phyloP scores from a whole-genome alignment of 352 stramenopile species.

The Globisporangium sylvaticum region DNA sequence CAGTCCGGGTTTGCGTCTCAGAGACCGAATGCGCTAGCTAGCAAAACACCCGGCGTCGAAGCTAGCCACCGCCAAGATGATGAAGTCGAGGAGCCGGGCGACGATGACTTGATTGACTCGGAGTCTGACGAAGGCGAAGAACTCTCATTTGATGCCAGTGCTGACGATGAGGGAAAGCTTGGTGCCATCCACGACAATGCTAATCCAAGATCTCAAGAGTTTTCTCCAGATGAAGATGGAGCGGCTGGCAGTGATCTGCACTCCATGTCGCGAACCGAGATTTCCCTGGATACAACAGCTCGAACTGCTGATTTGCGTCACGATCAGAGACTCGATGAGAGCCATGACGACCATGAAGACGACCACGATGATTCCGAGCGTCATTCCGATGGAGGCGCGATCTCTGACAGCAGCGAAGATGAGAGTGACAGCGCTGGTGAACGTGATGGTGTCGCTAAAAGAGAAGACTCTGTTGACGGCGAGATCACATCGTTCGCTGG shows the following conservation, averaged over 20 bases:
- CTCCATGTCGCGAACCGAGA: neutral
- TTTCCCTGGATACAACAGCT: neutral
- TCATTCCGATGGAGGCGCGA: neutral
- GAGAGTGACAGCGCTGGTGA: slow-evolving; percentile 1
- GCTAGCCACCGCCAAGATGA: neutral
- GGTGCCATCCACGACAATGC: neutral
- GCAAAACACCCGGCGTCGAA: neutral
- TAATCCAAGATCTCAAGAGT: neutral
- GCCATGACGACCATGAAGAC: neutral
- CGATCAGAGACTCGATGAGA: neutral
- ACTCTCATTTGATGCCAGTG: neutral
- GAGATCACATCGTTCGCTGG: no score
- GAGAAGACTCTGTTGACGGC: neutral
- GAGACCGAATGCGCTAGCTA: neutral
- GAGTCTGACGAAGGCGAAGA: slow-evolving; percentile 13
- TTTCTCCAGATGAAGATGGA: neutral
- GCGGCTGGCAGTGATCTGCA: neutral
- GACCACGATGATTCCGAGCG: neutral
- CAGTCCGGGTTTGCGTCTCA: slow-evolving; percentile 5
- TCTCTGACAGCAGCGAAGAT: neutral
- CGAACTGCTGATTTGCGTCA: neutral
- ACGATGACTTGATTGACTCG: slow-evolving; percentile 22
- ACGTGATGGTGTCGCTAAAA: neutral
- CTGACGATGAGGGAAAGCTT: neutral
- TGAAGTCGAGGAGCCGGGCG: neutral